A percentile compares a stretch with the other conserved stretches of the same genome.
These are phyloP conservation scores for Ophiosphaerella korrae DNA, from an alignment of 2,329 filamentous ascomycete species.

Conservation along the genomic window DNA sequence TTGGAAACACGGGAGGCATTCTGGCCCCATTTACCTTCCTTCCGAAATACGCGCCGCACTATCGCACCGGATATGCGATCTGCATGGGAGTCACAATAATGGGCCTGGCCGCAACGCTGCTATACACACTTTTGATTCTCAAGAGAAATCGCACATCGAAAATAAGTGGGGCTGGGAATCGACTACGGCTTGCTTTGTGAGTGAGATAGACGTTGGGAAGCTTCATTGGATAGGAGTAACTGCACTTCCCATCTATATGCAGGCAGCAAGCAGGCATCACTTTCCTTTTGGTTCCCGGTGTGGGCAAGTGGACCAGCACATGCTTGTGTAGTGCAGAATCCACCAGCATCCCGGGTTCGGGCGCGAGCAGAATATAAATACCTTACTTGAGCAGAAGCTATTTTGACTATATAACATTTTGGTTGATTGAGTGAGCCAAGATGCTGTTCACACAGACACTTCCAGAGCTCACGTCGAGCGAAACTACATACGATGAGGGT, in stretches of 20 bases:
- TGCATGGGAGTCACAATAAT: slow-evolving; percentile 37
- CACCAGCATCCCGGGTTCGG: neutral
- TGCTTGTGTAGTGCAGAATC: neutral
- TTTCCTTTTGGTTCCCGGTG: neutral
- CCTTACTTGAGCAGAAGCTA: neutral
- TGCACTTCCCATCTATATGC: neutral
- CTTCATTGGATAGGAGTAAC: too few relatives aligned
- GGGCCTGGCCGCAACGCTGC: neutral
- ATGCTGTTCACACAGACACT: neutral
- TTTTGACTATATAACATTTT: neutral
- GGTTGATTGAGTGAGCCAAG: neutral
- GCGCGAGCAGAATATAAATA: neutral
- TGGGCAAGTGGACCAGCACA: neutral
- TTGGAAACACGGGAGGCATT: slow-evolving; percentile 57
- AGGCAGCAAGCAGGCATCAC: neutral
- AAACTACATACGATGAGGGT: neutral
- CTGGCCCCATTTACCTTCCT: slow-evolving; percentile 56
- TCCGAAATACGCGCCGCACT: slow-evolving; percentile 50
- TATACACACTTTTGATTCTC: neutral
- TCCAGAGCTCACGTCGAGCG: neutral
- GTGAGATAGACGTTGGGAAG: too few relatives aligned
- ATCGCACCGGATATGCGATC: slow-evolving; percentile 53
- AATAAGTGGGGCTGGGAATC: neutral
- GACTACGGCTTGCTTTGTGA: neutral
- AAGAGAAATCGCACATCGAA: neutral